phyloP scores from a whole-genome alignment of 805 yeast genomes.

The Ogataea nonfermentans region DNA sequence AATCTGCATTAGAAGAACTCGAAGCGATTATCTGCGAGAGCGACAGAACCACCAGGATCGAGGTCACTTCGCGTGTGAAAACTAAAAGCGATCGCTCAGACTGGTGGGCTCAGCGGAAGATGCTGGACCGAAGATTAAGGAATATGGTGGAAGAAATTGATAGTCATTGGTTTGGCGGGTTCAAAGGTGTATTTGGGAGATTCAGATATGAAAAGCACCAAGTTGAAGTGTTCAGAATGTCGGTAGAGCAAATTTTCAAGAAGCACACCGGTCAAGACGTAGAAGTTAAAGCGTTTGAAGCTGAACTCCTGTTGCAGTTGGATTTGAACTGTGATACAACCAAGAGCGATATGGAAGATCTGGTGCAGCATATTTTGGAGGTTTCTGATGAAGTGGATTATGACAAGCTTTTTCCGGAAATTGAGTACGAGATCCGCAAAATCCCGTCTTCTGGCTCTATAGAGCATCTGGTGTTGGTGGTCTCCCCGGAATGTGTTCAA shows the following conservation, averaged over 20 bases:
- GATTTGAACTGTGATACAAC: conserved; percentile 35
- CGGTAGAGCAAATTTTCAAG: conserved; percentile 41
- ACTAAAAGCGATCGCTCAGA: conserved; percentile 57
- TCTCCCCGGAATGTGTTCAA: conserved; percentile 60
- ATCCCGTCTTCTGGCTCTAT: conserved; percentile 14
- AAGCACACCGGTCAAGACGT: conserved; percentile 25
- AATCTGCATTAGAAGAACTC: conserved; percentile 46
- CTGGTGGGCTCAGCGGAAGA: conserved; percentile 79
- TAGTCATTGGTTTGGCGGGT: conserved; percentile 73
- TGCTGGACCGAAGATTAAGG: conserved; percentile 55
- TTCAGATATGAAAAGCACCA: conserved; percentile 26
- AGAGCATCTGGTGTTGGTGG: conserved; percentile 64
- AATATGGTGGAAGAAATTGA: conserved; percentile 59
- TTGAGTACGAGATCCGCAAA: conserved; percentile 46
- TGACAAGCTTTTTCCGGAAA: conserved; percentile 49
- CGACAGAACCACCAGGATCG: conserved; percentile 54
- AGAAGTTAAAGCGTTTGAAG: neutral
- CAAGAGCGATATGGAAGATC: conserved; percentile 50
- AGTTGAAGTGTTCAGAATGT: conserved; percentile 35
- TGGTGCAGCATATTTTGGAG: conserved; percentile 62
- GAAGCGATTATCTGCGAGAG: conserved; percentile 56
- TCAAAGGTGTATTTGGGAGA: conserved; percentile 57
- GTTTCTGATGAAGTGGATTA: conserved; percentile 64
- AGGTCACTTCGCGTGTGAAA: conserved; percentile 49
- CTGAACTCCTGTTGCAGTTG: conserved; percentile 48